Conservation (phyloP, 164 flowering plant genomes). For the Umbilicus rupestris region DNA sequence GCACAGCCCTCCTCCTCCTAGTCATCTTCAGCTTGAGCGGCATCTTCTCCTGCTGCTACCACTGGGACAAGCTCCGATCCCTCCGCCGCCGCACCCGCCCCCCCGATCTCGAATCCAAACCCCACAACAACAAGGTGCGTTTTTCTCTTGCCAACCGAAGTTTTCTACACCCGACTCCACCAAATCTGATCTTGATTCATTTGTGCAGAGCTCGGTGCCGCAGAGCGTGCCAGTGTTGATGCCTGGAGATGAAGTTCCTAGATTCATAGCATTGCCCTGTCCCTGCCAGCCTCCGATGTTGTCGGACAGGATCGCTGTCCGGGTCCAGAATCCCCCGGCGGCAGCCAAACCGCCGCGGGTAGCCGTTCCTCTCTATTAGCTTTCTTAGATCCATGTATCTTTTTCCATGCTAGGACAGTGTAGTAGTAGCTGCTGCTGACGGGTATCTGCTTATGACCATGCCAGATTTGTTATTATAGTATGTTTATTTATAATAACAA, state of each 20-base stretch:
- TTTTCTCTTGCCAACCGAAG: no score
- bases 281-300: slow-evolving; percentile 43
- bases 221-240: slow-evolving; percentile 66
- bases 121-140: slow-evolving; percentile 26
- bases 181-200: no score
- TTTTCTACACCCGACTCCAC: no score
- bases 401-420: no score
- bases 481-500: no score
- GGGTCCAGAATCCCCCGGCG: slow-evolving; percentile 22
- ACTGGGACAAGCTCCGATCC: slow-evolving; percentile 78
- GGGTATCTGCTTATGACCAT: no score
- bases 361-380: slow-evolving; percentile 30
- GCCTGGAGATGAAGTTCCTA: slow-evolving; percentile 75
- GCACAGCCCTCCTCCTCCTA: slow-evolving; percentile 63
- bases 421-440: no score
- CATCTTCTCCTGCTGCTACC: slow-evolving; percentile 87
- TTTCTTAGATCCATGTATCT: no score
- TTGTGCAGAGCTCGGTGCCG: neutral
- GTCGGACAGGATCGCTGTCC: slow-evolving; percentile 21
- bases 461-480: no score
- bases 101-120: slow-evolving; percentile 30
- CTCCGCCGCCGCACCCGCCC: slow-evolving; percentile 57
- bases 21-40: slow-evolving; percentile 76
- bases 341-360: slow-evolving; percentile 24
- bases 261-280: slow-evolving; percentile 78